Evolutionary conservation across 139 green algal species (phyloP), one percentile per base, ranked within the genome.

Genomic region (Micromonas commoda): DNA sequence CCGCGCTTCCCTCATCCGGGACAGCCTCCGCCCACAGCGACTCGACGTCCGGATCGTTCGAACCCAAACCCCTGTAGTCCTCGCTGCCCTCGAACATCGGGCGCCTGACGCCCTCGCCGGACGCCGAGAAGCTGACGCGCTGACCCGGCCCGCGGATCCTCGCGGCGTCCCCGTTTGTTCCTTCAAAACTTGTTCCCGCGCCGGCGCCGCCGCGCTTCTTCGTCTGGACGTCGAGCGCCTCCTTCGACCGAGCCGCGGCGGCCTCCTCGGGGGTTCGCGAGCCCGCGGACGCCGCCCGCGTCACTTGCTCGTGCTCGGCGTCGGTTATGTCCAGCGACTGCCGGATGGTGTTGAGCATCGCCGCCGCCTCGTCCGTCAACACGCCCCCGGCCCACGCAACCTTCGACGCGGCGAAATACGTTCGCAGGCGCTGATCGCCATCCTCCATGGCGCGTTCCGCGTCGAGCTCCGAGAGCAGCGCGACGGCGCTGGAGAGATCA

Each of bases 331-430:
- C 68, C 19, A 75, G 29, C 1, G 21, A 38, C 29, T 75, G 34
- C 4, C 68, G 35, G 13, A 75, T 34, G 2, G 68, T 75, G 37
- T 23, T 4, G 26, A 75, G 37, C 68, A 75, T 75, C 38, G 52
- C 34, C 35, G 34, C 68, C 2, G 26, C 24, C 53, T 75, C 68
- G 0, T 38, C 34, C 0, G 68, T 75, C 37, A 61, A n/a, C 26
- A 37, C 60, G 23, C 68, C 68, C 1, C 26, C 35, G 23, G 37
- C n/a, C 68, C 68, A 75, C 35, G 68, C 68, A 3, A 75, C 68
- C 29, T 75, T 75, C 28, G 6, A 38, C 53, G 68, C 68, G 19
- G 38, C 38, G 33, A 75, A 75, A 37, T 75, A 75, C 68, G 68
- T 37, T 1, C 26, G 23, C 19, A 75, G 29, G 31, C 68, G 35